Conservation (phyloP, 768 basidiomycete species). For the Leccinum disarticulatum region DNA sequence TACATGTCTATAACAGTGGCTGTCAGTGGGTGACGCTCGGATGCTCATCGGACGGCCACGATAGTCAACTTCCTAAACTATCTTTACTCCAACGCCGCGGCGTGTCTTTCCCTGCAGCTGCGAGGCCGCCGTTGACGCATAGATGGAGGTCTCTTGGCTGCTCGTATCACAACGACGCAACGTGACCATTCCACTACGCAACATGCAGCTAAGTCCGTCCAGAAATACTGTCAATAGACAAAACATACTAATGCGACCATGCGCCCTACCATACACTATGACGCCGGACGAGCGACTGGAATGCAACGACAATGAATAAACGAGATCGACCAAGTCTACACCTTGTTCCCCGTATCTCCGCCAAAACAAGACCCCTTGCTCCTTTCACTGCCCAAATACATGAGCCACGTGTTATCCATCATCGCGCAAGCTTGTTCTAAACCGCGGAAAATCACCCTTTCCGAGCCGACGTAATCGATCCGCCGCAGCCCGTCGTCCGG, state of each 20-base stretch:
- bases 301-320: neutral
- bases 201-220: no score
- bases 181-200: no score
- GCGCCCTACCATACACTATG: no score
- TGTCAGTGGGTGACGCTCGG: neutral
- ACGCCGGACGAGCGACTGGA: neutral
- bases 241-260: no score
- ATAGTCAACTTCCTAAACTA: neutral
- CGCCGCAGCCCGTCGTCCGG: neutral
- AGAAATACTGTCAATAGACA: no score
- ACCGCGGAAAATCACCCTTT: neutral
- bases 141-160: no score
- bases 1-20: no score
- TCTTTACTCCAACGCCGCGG: no score
- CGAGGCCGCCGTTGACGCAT: no score
- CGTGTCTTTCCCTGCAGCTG: rapidly evolving
- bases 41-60: no score
- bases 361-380: neutral
- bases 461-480: neutral
- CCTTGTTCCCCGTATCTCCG: neutral
- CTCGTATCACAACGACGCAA: no score
- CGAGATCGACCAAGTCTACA: neutral
- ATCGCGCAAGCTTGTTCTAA: neutral
- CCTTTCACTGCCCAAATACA: neutral
- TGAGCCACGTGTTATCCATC: neutral